phyloP scores from a whole-genome alignment of 352 stramenopile genomes.

The Phytophthora pluvialis region DNA sequence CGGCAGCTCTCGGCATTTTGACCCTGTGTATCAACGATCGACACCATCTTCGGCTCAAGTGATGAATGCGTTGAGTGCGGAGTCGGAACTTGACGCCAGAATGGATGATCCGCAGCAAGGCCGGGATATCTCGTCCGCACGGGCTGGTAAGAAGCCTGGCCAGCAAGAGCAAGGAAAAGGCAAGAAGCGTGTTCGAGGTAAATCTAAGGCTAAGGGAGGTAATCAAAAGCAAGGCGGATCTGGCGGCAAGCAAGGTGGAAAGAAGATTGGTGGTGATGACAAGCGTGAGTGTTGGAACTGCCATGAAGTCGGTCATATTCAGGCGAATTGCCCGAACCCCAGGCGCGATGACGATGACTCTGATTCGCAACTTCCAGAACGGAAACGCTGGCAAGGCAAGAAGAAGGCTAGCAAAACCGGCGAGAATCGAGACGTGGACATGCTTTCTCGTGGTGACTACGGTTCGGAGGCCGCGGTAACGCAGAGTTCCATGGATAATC shows the following conservation, averaged over 20 bases:
- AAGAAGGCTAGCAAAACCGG: neutral
- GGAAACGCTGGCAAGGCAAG: slow-evolving; percentile 13
- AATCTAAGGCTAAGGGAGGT: neutral
- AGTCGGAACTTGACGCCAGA: slow-evolving; percentile 6
- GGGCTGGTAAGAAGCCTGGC: slow-evolving; percentile 7
- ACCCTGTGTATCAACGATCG: neutral
- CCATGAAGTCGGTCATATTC: slow-evolving; percentile 13
- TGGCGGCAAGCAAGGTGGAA: slow-evolving; percentile 7
- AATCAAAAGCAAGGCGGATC: too few relatives aligned
- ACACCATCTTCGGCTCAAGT: slow-evolving; percentile 11
- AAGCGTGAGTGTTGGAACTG: slow-evolving; percentile 22
- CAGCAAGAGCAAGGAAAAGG: slow-evolving; percentile 3
- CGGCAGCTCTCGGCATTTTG: slow-evolving; percentile 1
- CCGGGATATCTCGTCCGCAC: neutral
- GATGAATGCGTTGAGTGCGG: slow-evolving; percentile 19
- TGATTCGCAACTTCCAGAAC: slow-evolving; percentile 7
- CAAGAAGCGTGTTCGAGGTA: slow-evolving; percentile 2
- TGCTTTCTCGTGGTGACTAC: neutral
- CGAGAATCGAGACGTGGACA: neutral
- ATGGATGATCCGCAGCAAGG: slow-evolving; percentile 2
- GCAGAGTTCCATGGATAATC: neutral
- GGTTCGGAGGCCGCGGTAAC: neutral
- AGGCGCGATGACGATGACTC: slow-evolving; percentile 15
- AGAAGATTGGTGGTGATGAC: slow-evolving; percentile 4
- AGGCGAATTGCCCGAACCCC: neutral